A percentile compares a stretch with the other conserved stretches of the same genome.
Conservation (phyloP, 2,329 filamentous ascomycete genomes). For the Aspergillus awamori region DNA sequence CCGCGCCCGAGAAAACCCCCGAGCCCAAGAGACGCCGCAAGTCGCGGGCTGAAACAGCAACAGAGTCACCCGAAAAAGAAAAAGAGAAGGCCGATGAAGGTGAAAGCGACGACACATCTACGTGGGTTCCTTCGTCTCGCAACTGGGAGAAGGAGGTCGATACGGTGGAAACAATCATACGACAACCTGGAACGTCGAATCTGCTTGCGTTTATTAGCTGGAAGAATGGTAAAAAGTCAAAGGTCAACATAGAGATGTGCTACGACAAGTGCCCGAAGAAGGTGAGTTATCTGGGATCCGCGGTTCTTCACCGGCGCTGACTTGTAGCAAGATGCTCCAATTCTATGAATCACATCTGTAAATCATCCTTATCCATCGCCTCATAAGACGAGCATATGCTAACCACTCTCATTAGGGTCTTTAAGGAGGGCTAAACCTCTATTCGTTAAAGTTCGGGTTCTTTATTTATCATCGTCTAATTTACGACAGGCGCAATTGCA, state of each 20-base stretch:
- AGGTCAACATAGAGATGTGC: constrained; percentile 44
- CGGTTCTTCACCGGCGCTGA: constrained; percentile 16
- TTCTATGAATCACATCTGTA: constrained; percentile 55
- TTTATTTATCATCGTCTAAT: constrained; percentile 1
- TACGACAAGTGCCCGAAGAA: constrained; percentile 49
- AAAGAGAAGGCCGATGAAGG: constrained; percentile 2
- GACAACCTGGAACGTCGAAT: constrained; percentile 35
- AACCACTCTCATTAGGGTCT: constrained; percentile 33
- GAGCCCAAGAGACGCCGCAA: constrained; percentile 24
- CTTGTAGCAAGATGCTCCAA: constrained; percentile 45
- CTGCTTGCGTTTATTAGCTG: constrained; percentile 47
- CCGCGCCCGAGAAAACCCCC: constrained; percentile 25
- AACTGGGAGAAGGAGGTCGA: constrained; percentile 50
- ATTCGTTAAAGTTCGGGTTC: not conserved
- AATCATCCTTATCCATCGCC: constrained; percentile 20
- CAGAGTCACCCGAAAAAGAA: constrained; percentile 1
- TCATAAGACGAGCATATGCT: constrained; percentile 7
- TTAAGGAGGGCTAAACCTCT: constrained; percentile 34
- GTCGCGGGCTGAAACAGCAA: not conserved
- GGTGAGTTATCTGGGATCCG: constrained; percentile 28
- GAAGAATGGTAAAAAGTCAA: constrained; percentile 49
- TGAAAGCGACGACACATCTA: constrained; percentile 10
- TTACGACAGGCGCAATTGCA: not conserved
- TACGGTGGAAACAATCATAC: constrained; percentile 48
- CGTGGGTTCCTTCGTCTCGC: constrained; percentile 45